These are phyloP conservation scores for Quercus parvula DNA, from an alignment of 306 rosid species.

Conservation along the genomic window DNA sequence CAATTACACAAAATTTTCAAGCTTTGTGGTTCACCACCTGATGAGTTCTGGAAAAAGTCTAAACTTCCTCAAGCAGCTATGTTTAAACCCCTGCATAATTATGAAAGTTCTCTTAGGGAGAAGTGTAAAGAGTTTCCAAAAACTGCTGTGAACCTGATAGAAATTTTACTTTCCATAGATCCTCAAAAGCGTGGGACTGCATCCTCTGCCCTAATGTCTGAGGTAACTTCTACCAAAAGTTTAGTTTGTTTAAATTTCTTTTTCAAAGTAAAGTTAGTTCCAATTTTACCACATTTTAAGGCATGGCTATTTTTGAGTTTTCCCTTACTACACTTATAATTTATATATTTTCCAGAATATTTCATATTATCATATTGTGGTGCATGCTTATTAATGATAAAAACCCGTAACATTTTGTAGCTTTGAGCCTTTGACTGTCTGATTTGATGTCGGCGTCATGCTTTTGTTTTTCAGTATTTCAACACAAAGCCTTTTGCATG, in stretches of 20 bases:
- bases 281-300: background rate
- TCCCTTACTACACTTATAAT: background rate
- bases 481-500: conserved; percentile 74
- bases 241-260: background rate
- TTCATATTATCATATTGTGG: background rate
- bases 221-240: conserved; percentile 40
- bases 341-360: background rate
- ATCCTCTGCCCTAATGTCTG: conserved; percentile 81
- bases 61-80: conserved; percentile 87
- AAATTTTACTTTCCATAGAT: conserved; percentile 72
- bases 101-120: conserved; percentile 64
- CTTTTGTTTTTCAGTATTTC: conserved; percentile 60
- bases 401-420: background rate
- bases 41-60: conserved; percentile 76
- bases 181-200: conserved; percentile 77
- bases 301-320: background rate
- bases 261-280: background rate
- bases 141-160: conserved; percentile 55
- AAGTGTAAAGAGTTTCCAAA: conserved; percentile 61
- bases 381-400: background rate
- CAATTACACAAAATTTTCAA: conserved; percentile 93
- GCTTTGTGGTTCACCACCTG: conserved; percentile 90
- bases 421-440: conserved; percentile 10
- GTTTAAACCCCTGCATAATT: conserved; percentile 79
- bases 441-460: conserved; percentile 7